Base-by-base conservation (phyloP, 2,329 filamentous ascomycete species). In the Cordyceps tenuipes region DNA sequence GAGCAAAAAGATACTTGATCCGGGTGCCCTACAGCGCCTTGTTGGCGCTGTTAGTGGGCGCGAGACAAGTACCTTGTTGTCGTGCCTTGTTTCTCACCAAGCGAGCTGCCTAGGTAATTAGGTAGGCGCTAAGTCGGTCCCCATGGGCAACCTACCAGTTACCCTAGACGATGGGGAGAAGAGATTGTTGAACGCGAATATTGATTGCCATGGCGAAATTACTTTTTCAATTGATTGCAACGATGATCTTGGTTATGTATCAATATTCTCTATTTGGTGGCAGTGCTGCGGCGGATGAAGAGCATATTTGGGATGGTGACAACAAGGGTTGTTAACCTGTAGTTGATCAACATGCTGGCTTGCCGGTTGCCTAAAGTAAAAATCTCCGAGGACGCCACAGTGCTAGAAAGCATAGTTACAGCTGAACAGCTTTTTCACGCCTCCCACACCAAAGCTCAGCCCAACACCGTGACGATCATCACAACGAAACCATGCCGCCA, bases 91-190 rank as follows among this genome's bases (percentile, higher is more conserved):
- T 50, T 60, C 58, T 54, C 34, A 60, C 57, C 58, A 60, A 60
- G 50, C 51, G 55, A 60, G 34, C 21, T 60, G 50, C 50, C 58
- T 48, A n/a, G n/a, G n/a, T n/a, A 17, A 54, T 60, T 60, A 0
- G 51, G 58, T 60, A 0, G 51, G 58, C 57, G 44, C 58, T 60
- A 55, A 49, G 19, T 49, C 48, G 49, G 43, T 59, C 58, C 58
- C 58, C 58, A 60, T 46, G 58, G 58, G 58, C 58, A 60, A 60
- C 58, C 50, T 29, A 36, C 19, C 29, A 12, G 44, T 17, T 57
- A 57, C 55, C 55, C 46, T 57, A 29, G 34, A 57, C 46, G 19
- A 23, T 43, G 34, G 12, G 13, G 34, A 36, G 8, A 36, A 36
- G 34, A 13, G 1, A 13, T 36, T 6, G 7, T 29, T 1, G 7